phyloP scores from a whole-genome alignment of 176 grass and related monocot genomes.

The Chrysopogon serrulatus region DNA sequence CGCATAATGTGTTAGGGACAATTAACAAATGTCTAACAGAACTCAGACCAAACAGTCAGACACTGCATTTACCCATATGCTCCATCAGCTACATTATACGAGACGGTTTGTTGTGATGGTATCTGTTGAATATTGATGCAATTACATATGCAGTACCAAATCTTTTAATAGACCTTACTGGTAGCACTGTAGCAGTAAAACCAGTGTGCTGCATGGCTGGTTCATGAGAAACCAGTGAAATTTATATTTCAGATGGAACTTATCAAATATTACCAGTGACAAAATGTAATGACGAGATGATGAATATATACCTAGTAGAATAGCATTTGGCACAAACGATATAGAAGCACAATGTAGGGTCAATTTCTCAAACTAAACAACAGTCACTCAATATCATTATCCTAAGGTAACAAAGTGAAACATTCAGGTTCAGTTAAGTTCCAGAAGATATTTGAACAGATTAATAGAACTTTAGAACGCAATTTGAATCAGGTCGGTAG shows the following conservation, averaged over 20 bases:
- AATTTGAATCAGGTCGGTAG: slow-evolving; percentile 2
- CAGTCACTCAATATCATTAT: not conserved
- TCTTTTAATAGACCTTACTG: not conserved
- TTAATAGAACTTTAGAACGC: not conserved
- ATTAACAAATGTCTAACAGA: not conserved
- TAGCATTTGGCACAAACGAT: not conserved
- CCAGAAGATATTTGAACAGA: slow-evolving; percentile 10
- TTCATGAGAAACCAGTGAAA: not conserved
- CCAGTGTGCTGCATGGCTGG: not conserved
- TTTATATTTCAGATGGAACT: not conserved
- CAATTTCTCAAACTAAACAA: not conserved
- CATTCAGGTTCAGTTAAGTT: too few species aligned
- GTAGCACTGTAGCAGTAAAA: not conserved
- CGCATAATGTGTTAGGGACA: not conserved
- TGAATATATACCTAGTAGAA: not conserved
- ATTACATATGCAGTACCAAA: slow-evolving; percentile 16
- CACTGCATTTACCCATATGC: too few species aligned
- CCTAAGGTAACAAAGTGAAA: too few species aligned
- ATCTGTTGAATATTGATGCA: not conserved
- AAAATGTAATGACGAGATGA: not conserved
- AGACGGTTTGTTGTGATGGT: too few species aligned
- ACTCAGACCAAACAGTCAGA: not conserved
- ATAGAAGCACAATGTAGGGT: not conserved
- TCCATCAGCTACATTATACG: too few species aligned
- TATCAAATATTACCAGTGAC: not conserved